Percentiles rank a stretch among this genome's conserved stretches.
Evolutionary conservation across 2,329 filamentous ascomycete genomes (phyloP).

Genomic region (Fusarium floridanum): DNA sequence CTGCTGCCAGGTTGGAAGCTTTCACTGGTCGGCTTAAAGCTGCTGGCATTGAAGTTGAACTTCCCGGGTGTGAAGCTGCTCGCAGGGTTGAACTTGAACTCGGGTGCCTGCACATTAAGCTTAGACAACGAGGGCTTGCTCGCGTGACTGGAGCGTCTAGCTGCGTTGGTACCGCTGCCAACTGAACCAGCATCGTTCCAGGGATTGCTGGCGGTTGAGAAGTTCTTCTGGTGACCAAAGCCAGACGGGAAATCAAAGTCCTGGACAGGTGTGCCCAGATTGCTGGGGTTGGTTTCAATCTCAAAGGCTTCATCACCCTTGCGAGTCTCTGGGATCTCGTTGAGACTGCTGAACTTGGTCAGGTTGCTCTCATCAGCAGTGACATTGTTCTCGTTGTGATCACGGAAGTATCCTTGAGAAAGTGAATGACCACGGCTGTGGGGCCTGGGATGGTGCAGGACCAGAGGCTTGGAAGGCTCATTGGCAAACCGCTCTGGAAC

Average conservation of each 20-base stretch:
- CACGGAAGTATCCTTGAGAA: constrained; percentile 74
- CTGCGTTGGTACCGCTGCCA: constrained; percentile 48
- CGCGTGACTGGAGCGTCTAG: constrained; percentile 65
- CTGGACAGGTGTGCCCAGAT: constrained; percentile 74
- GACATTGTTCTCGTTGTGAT: constrained; percentile 59
- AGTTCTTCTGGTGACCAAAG: constrained; percentile 65
- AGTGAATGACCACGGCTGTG: constrained; percentile 80
- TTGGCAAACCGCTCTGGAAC: constrained; percentile 65
- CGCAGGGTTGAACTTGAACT: constrained; percentile 81
- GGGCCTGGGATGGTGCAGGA: constrained; percentile 79
- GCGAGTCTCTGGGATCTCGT: constrained; percentile 55
- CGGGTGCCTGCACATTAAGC: constrained; percentile 89
- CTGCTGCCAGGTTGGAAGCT: constrained; percentile 62
- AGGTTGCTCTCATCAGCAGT: constrained; percentile 44
- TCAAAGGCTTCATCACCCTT: constrained; percentile 70
- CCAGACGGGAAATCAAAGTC: constrained; percentile 60
- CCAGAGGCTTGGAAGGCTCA: constrained; percentile 65
- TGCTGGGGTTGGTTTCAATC: constrained; percentile 80
- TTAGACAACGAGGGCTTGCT: constrained; percentile 81
- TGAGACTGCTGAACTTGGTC: constrained; percentile 53
- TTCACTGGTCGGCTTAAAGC: constrained; percentile 44
- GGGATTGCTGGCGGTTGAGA: constrained; percentile 72
- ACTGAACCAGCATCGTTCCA: constrained; percentile 68
- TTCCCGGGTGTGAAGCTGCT: constrained; percentile 49
- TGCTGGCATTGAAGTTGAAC: constrained; percentile 37